Evolutionary conservation across 345 rosid genomes (phyloP).

Genomic region (Lepidium didymum): DNA sequence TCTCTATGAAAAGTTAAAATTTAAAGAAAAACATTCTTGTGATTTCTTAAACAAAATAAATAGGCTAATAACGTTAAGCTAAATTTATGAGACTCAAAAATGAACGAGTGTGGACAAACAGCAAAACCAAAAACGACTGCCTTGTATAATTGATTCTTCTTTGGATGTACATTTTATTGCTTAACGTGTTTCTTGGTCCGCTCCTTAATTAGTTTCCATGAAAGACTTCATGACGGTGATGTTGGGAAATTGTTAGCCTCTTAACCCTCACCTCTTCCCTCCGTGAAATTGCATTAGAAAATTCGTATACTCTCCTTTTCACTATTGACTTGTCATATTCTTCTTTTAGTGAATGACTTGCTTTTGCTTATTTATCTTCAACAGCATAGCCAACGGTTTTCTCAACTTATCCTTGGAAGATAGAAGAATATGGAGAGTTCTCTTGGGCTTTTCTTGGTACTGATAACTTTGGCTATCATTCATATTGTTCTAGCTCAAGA

Average conservation of each 20-base stretch:
- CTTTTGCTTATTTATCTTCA: background rate
- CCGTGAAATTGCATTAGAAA: background rate
- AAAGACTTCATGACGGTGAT: too few species aligned
- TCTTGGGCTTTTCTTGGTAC: background rate
- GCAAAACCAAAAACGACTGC: too few species aligned
- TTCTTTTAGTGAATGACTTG: background rate
- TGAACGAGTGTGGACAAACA: too few species aligned
- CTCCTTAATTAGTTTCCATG: background rate
- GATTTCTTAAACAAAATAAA: too few species aligned
- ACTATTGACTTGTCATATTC: background rate
- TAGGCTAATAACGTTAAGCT: too few species aligned
- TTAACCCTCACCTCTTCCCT: background rate
- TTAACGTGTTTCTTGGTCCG: background rate
- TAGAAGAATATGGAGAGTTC: background rate
- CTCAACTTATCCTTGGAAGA: background rate
- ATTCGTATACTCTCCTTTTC: too few species aligned
- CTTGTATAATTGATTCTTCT: background rate
- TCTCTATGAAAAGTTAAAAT: too few species aligned
- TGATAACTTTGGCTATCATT: background rate
- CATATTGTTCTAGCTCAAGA: slow-evolving; percentile 3
- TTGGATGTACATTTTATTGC: background rate
- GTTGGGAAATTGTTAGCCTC: background rate
- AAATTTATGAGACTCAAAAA: too few species aligned
- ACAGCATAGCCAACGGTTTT: too few species aligned
- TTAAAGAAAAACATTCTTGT: too few species aligned